Base-by-base conservation (phyloP, 2,329 filamentous ascomycete genomes). In the Scedosporium minutisporum region DNA sequence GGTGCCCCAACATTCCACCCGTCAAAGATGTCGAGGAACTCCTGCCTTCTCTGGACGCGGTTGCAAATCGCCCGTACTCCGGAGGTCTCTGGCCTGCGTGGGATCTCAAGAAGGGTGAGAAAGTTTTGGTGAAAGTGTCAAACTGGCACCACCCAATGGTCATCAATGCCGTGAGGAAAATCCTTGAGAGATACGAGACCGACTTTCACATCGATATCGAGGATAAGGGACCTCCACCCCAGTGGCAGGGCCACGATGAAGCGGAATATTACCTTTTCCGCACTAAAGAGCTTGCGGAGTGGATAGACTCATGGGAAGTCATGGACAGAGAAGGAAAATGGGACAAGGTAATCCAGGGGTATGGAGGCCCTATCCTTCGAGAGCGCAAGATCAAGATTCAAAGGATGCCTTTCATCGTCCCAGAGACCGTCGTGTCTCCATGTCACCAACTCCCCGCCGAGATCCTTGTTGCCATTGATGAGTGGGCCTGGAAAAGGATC, bases 311-410 rank as follows among this genome's bases (percentile, higher is more conserved):
- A 33, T 60, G 58, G 58, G 58, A 60, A 25, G n/a, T 60, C 38
- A 60, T 60, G 58, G 58, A 60, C 58, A 41, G 38, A 6, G 58
- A 60, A 25, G 58, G 58, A 16, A 60, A 60, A 25, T 60, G 58
- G 58, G 58, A 60, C 38, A 60, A 60, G 27, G 58, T 60, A 12
- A 60, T 60, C 33, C 58, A 60, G 25, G 58, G 58, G 6, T 60
- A 60, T 18, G 58, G 58, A 12, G 58, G 58, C 4, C 58, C 58
- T 7, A 60, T 60, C 58, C 38, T 60, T 7, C 58, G 58, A 3
- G 58, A 60, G 58, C 58, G 58, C 58, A 60, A 60, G 58, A 60
- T 60, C 58, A 60, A 60, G 58, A 60, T 60, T 16, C 58, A 60
- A 33, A 29, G 58, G 12, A 60, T 60, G 58, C 58, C 58, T 2